Conservation (phyloP, 805 yeast genomes). For the Vanderwaltozyma verrucispora region DNA sequence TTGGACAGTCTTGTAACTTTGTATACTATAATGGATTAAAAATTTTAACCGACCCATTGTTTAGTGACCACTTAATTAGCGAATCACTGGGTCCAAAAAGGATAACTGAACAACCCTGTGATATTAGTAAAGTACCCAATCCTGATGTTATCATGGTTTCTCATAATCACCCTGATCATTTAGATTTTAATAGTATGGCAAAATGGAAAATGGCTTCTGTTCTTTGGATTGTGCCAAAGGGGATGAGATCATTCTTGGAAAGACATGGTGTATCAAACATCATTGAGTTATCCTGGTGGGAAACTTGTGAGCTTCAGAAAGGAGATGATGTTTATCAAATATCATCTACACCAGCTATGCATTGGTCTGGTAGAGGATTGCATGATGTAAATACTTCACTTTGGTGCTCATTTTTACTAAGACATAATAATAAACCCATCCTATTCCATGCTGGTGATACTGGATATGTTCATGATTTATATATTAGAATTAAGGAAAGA, state of each 20-base stretch:
- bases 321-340: conserved; percentile 52
- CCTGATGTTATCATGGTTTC: conserved; percentile 73
- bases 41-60: conserved; percentile 78
- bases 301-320: conserved; percentile 36
- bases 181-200: conserved; percentile 53
- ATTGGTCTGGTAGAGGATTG: conserved; percentile 88
- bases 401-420: conserved; percentile 81
- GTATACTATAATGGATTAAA: conserved; percentile 64
- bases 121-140: conserved; percentile 48
- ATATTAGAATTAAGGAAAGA: conserved; percentile 49
- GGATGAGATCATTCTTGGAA: conserved; percentile 51
- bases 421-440: conserved; percentile 56
- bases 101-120: conserved; percentile 67
- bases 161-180: conserved; percentile 93
- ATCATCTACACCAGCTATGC: conserved; percentile 90
- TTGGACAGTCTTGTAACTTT: conserved; percentile 83
- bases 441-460: conserved; percentile 94
- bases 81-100: conserved; percentile 72
- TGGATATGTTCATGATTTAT: conserved; percentile 72
- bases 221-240: conserved; percentile 86
- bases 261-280: conserved; percentile 50
- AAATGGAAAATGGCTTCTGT: conserved; percentile 21
- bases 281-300: conserved; percentile 93
- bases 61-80: conserved; percentile 53
- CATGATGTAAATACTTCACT: conserved; percentile 69